These are phyloP conservation scores for Boletus bicolor DNA, from an alignment of 768 basidiomycete genomes.

Conservation along the genomic window DNA sequence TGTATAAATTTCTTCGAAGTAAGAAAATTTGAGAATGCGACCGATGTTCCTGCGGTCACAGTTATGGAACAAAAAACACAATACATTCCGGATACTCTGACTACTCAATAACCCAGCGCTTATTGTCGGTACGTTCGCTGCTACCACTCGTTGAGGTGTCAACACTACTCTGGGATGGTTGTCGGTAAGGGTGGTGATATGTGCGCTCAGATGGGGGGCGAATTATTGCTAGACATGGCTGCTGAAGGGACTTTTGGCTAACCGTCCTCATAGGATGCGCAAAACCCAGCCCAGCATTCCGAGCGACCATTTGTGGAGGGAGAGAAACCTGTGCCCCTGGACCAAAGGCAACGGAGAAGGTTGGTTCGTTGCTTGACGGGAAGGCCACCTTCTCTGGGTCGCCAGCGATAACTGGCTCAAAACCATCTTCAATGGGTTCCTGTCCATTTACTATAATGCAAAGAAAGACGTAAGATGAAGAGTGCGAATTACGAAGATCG, in stretches of 20 bases:
- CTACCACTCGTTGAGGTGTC: constrained; percentile 7
- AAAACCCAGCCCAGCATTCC: too few species aligned
- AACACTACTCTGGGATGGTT: constrained; percentile 1
- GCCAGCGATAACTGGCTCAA: constrained; percentile 29
- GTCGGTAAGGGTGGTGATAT: constrained; percentile 22
- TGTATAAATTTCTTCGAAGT: not conserved
- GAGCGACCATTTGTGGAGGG: too few species aligned
- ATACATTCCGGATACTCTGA: not conserved
- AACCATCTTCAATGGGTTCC: constrained; percentile 47
- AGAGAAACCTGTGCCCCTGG: too few species aligned
- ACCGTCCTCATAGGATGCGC: not conserved
- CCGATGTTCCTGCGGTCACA: not conserved
- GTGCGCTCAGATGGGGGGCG: constrained; percentile 29
- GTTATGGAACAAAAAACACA: not conserved
- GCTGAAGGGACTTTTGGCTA: constrained; percentile 3
- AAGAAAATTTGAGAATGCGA: not conserved
- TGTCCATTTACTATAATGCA: constrained; percentile 48
- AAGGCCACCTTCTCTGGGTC: constrained; percentile 34
- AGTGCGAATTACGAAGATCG: not conserved
- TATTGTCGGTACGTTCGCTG: constrained; percentile 5
- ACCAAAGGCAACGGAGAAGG: too few species aligned
- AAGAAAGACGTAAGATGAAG: not conserved
- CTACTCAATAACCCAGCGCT: constrained; percentile 32
- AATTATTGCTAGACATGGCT: constrained; percentile 36
- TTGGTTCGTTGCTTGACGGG: too few species aligned